A percentile compares a stretch with the other conserved stretches of the same genome.
Evolutionary conservation across 228 moss, liverwort and hornwort genomes (phyloP).

Genomic region (Sphagnum magellanicum): DNA sequence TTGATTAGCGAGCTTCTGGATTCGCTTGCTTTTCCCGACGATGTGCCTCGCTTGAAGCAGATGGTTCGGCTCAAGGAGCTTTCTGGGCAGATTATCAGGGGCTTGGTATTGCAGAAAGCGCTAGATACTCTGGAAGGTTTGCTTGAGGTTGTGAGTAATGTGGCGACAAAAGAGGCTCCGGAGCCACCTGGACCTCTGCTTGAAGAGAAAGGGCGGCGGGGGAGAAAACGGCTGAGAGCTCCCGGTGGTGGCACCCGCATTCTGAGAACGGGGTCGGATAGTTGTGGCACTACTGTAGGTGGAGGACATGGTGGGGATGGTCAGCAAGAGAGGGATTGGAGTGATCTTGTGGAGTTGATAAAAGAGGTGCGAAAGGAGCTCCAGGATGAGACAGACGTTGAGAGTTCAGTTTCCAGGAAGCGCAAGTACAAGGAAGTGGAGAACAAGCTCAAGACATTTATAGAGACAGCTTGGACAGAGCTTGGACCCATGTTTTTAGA

Average conservation of each 20-base stretch:
- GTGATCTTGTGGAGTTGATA: conserved; percentile 14
- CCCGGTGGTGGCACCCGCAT: no score
- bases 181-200: no score
- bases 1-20: conserved; percentile 11
- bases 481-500: conserved; percentile 28
- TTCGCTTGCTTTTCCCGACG: conserved; percentile 13
- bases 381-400: conserved; percentile 2
- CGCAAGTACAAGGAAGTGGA: conserved; percentile 6
- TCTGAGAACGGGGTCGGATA: no score
- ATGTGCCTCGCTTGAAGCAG: conserved; percentile 24
- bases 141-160: background rate
- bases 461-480: conserved; percentile 15
- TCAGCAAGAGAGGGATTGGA: conserved; percentile 9
- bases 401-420: conserved; percentile 3
- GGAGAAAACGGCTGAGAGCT: no score
- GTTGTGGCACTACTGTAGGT: no score
- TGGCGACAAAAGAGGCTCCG: background rate
- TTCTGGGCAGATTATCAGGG: conserved; percentile 10
- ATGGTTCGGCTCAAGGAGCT: conserved; percentile 19
- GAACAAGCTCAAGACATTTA: conserved; percentile 16
- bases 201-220: no score
- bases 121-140: conserved; percentile 18
- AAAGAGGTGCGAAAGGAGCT: conserved; percentile 24
- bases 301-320: background rate
- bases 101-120: conserved; percentile 10